Evolutionary conservation across 805 yeast species (phyloP).

Genomic region (Maudiozyma saulgeensis): DNA sequence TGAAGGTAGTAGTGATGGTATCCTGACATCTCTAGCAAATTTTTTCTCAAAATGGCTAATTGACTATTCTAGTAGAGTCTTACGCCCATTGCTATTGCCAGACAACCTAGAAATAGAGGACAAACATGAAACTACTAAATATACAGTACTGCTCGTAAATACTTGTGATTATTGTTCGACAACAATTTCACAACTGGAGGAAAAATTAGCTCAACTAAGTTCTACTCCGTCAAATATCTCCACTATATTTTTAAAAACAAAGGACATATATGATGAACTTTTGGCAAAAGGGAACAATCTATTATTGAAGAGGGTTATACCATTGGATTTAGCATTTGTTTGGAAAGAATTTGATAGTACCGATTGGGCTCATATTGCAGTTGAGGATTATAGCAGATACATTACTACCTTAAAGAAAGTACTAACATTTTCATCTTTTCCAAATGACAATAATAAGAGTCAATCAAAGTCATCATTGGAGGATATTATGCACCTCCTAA

Average conservation of each 20-base stretch:
- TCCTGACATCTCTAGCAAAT: conserved; percentile 36
- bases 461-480: conserved; percentile 16
- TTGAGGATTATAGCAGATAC: conserved; percentile 65
- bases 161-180: conserved; percentile 84
- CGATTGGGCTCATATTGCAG: conserved; percentile 63
- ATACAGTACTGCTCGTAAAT: conserved; percentile 64
- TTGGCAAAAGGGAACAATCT: conserved; percentile 49
- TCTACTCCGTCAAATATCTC: conserved; percentile 35
- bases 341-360: conserved; percentile 79
- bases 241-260: conserved; percentile 43
- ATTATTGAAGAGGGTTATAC: conserved; percentile 46
- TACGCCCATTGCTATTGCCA: conserved; percentile 41
- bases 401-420: conserved; percentile 46
- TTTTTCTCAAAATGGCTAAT: conserved; percentile 59
- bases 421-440: conserved; percentile 19
- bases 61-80: conserved; percentile 45
- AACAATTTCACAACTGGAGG: conserved; percentile 70
- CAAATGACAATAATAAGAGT: conserved; percentile 29
- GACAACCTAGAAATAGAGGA: conserved; percentile 32
- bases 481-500: conserved; percentile 46
- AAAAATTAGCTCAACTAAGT: conserved; percentile 39
- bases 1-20: conserved; percentile 10
- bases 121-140: conserved; percentile 49
- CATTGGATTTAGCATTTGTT: conserved; percentile 50
- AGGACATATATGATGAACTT: conserved; percentile 45